Evolutionary conservation across 75 land plant genomes (phyloP).

Genomic region (Isoetes taiwanensis): DNA sequence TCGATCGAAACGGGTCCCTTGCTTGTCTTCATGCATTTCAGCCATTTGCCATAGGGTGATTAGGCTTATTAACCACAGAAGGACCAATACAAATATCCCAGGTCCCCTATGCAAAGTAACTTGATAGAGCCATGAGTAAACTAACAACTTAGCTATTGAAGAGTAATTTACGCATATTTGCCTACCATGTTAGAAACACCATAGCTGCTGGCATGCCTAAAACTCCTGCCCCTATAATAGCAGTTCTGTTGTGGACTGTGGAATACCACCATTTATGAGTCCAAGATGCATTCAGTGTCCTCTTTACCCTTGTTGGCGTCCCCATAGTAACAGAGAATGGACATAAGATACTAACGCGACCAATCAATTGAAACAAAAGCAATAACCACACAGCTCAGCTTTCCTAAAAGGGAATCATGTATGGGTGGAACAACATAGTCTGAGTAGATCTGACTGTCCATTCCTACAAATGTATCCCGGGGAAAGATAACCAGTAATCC

Average conservation of each 20-base stretch:
- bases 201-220: neutral
- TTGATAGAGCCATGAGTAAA: neutral
- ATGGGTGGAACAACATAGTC: too few species aligned
- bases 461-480: too few species aligned
- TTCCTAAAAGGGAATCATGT: too few species aligned
- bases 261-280: neutral
- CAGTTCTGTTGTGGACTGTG: neutral
- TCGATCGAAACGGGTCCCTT: neutral
- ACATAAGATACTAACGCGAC: too few species aligned
- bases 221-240: neutral
- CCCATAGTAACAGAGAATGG: too few species aligned
- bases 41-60: neutral
- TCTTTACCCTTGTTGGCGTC: too few species aligned
- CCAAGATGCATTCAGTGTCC: neutral
- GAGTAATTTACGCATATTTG: neutral
- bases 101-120: neutral
- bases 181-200: neutral
- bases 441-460: too few species aligned
- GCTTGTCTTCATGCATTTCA: neutral
- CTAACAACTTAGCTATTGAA: neutral
- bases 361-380: too few species aligned
- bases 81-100: neutral
- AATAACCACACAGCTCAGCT: too few species aligned
- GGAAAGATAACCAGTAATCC: too few species aligned
- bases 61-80: neutral